Conservation (phyloP, 129 eudicot species). For the Logfia minima region DNA sequence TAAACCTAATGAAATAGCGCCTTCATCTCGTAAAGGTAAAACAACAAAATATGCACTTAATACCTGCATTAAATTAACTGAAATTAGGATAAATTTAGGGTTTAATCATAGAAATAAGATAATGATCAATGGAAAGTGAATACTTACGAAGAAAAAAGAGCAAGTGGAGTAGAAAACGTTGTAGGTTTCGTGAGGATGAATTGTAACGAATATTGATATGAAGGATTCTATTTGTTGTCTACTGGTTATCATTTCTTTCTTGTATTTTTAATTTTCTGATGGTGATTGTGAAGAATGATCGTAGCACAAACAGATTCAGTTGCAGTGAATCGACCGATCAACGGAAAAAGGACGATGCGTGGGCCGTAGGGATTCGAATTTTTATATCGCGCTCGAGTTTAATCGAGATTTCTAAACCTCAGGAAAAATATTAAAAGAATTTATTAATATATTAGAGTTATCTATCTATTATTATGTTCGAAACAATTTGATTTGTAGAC, state of each 20-base stretch:
- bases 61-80: conserved; percentile 42
- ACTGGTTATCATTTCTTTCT: conserved; percentile 29
- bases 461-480: no score
- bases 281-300: no score
- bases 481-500: no score
- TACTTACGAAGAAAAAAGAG: conserved; percentile 79
- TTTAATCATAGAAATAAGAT: background rate
- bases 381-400: no score
- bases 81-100: background rate
- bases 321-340: no score
- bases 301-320: no score
- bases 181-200: conserved; percentile 70
- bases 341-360: no score
- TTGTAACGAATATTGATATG: conserved; percentile 53
- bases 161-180: conserved; percentile 67
- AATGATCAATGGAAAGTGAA: background rate
- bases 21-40: conserved; percentile 93
- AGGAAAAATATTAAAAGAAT: no score
- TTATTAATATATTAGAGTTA: no score
- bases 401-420: no score
- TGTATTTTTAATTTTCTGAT: no score
- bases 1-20: conserved; percentile 80
- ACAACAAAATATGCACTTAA: conserved; percentile 89
- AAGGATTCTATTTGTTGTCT: conserved; percentile 49
- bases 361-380: no score